phyloP scores from a whole-genome alignment of 2,329 filamentous ascomycete species.

The Ophiostoma australiae region DNA sequence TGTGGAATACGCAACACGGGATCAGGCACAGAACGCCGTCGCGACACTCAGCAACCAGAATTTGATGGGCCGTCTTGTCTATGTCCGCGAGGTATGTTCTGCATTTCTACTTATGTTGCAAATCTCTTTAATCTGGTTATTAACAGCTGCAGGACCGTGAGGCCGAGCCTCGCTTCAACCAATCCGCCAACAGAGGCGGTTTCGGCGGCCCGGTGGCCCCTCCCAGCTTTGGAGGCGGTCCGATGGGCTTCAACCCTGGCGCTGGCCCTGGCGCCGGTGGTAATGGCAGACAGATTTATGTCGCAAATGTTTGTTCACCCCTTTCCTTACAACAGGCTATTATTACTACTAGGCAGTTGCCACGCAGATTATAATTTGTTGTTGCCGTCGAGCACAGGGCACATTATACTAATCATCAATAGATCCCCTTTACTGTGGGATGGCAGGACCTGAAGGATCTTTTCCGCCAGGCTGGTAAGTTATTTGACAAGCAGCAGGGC shows the following conservation, averaged over 20 bases:
- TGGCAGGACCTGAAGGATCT: slow-evolving; percentile 99
- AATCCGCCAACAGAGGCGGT: slow-evolving; percentile 60
- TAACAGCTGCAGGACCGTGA: slow-evolving; percentile 73
- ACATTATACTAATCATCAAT: neutral
- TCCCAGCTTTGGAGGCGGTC: slow-evolving; percentile 30
- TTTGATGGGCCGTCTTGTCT: slow-evolving; percentile 96
- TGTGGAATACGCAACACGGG: slow-evolving; percentile 99
- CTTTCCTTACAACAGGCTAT: neutral
- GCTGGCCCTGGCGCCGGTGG: slow-evolving; percentile 43
- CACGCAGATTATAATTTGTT: neutral
- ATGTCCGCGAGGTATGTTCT: slow-evolving; percentile 81
- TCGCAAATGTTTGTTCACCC: slow-evolving; percentile 85
- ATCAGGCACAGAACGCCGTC: slow-evolving; percentile 97
- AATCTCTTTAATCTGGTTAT: neutral
- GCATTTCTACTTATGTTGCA: neutral
- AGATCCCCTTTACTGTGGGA: slow-evolving; percentile 96
- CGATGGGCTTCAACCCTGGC: slow-evolving; percentile 47
- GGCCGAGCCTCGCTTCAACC: slow-evolving; percentile 92
- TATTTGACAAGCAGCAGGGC: neutral
- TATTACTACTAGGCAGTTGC: neutral
- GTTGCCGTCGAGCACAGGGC: neutral
- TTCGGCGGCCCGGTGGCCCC: slow-evolving; percentile 42
- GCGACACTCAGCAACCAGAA: slow-evolving; percentile 98
- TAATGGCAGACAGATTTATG: slow-evolving; percentile 85
- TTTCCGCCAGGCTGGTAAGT: slow-evolving; percentile 93